A percentile compares a stretch with the other conserved stretches of the same genome.
Conservation (phyloP, 2,329 filamentous ascomycete genomes). For the Fusarium solani-melongenae region DNA sequence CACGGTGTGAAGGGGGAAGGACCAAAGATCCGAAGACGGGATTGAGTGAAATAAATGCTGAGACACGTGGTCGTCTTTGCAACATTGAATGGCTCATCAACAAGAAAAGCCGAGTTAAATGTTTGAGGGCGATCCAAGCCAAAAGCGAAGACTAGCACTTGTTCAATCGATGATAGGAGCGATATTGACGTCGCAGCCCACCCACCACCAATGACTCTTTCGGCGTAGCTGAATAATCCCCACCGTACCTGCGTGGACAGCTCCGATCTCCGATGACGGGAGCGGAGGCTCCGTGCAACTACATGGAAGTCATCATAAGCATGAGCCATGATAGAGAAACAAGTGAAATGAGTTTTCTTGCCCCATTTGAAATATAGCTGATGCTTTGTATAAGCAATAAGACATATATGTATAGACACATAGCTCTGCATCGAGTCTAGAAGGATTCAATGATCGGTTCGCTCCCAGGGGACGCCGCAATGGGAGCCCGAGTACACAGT, state of each 20-base stretch:
- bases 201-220: constrained; percentile 37
- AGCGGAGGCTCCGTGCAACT: background rate
- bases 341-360: background rate
- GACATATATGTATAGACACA: background rate
- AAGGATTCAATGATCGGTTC: background rate
- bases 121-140: constrained; percentile 16
- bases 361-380: background rate
- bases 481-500: background rate
- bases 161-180: constrained; percentile 14
- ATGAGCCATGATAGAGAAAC: background rate
- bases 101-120: constrained; percentile 14
- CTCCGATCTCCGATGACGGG: constrained; percentile 31
- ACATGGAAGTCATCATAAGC: background rate
- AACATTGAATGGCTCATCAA: constrained; percentile 34
- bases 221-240: constrained; percentile 39
- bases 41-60: constrained; percentile 26
- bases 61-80: constrained; percentile 38
- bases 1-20: constrained; percentile 18
- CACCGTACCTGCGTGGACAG: constrained; percentile 1
- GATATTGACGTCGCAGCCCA: constrained; percentile 8
- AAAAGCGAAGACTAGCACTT: constrained; percentile 23
- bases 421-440: background rate
- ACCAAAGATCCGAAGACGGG: constrained; percentile 21
- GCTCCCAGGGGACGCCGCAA: background rate
- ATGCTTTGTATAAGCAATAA: background rate